Base-by-base conservation (phyloP, 2,329 filamentous ascomycete genomes). In the Penicillium sp. region DNA sequence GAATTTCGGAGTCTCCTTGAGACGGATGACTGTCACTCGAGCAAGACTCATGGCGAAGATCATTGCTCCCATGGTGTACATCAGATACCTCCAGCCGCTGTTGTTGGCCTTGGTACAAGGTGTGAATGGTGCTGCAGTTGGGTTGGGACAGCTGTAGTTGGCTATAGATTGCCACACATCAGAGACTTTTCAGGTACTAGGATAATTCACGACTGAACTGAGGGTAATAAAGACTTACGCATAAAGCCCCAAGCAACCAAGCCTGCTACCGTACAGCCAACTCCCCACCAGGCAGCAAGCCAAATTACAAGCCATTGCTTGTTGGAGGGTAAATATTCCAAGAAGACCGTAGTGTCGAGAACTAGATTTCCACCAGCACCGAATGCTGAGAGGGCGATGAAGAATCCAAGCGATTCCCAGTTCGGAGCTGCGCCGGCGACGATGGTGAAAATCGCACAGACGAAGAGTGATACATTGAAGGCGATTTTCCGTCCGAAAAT, bases 1-100 rank as follows among this genome's bases (percentile, higher is more conserved):
- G 31, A 58, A 57, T 27, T 63, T 64, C 2, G 60, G 62, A 1
- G 58, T 63, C 33, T 40, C 35, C 26, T 27, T 27, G 26, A 43
- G 35, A 23, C 20, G 12, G 12, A 18, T 23, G 20, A 43, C 20
- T 22, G 23, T 14, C 20, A 43, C 12, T n/a, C 20, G 41, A 43
- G 41, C 15, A 43, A 43, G n/a, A 43, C 20, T 18, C 41, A 22
- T 22, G 18, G 12, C 20, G 23, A 22, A 23, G 20, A 22, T 43
- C 41, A 43, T 43, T 43, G 18, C 35, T n/a, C 35, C 48, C n/a
- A 50, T 41, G 14, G 35, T 29, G 22, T 35, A 42, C 6, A 25
- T 41, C 15, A 23, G 27, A 50, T 50, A 50, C 11, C 33, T 22
- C 35, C 35, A 42, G 11, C 22, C 48, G 9, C 27, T 23, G 26